Base-by-base conservation (phyloP, 1,284 basidiomycete species). In the Ustilago lituana region DNA sequence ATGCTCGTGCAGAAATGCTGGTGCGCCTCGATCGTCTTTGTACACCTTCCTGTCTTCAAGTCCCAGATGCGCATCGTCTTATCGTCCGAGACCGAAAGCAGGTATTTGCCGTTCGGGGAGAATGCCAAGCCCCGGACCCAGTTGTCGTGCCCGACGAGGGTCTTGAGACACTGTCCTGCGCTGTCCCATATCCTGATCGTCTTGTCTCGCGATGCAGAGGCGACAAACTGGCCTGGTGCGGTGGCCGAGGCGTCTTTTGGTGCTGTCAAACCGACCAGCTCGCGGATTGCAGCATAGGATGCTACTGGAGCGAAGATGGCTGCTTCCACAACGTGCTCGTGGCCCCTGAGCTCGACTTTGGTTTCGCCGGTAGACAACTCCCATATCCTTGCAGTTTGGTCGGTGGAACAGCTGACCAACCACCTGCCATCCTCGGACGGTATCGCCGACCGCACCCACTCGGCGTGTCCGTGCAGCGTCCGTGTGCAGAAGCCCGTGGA, bases 41-140 rank as follows among this genome's bases (percentile, higher is more conserved):
- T 85, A 77, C 91, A 91, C 61, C 92, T 87, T 1, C 91, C 90
- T 3, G 89, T 90, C 32, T 86, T 85, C 33, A 95, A 84, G 70
- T 95, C 93, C 93, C 93, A 95, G 14, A 93, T 86, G 9, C 91
- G 88, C 76, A 94, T 88, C 9, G 91, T 92, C 83, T 93, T 92
- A 85, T 95, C 93, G 82, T 95, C 93, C 5, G 91, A 91, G 2
- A 90, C 91, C 2, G 91, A 93, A 14, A 95, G 85, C 5, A 95
- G 87, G 79, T 88, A 89, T 82, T 93, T 93, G 35, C 93, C 93
- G 53, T 75, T 77, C 3, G 78, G 78, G 27, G 76, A 70, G 24
- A 79, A 80, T 0, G 63, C 69, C 8, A 81, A 44, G 0, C 68
- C 77, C 11, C 79, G 49, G 1, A 80, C 56, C 79, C 79, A 81